Conservation (phyloP, 2,329 filamentous ascomycete genomes). For the Ophiosphaerella herpotricha region DNA sequence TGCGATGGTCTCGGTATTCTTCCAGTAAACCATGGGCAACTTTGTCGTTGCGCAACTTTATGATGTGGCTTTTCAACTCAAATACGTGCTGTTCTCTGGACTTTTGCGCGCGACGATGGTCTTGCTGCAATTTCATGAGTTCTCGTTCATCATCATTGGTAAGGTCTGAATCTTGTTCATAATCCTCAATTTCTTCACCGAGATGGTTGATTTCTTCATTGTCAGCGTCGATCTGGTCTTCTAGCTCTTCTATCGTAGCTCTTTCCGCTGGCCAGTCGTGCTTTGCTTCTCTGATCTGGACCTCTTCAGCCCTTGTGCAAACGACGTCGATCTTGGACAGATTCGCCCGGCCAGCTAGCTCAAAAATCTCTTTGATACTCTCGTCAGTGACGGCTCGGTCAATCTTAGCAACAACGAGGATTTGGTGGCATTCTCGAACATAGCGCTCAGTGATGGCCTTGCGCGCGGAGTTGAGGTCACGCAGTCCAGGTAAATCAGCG, state of each 20-base stretch:
- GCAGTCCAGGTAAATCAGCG: constrained; percentile 57
- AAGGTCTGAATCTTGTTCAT: constrained; percentile 4
- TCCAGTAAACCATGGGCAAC: constrained; percentile 35
- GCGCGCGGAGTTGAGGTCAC: constrained; percentile 54
- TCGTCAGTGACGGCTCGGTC: constrained; percentile 50
- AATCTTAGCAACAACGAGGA: constrained; percentile 53
- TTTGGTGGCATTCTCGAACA: constrained; percentile 52
- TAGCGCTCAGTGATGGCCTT: constrained; percentile 53
- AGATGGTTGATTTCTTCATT: constrained; percentile 7
- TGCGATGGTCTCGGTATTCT: constrained; percentile 34
- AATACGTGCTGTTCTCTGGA: constrained; percentile 17
- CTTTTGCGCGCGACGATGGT: constrained; percentile 5
- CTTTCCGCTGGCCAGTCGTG: constrained; percentile 15
- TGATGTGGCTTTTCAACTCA: constrained; percentile 40
- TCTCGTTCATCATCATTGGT: constrained; percentile 30
- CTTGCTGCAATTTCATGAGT: constrained; percentile 13
- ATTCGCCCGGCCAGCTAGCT: constrained; percentile 45
- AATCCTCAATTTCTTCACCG: constrained; percentile 14
- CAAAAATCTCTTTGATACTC: constrained; percentile 49
- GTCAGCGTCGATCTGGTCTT: constrained; percentile 5
- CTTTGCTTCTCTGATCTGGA: constrained; percentile 14
- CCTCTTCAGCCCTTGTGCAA: constrained; percentile 27
- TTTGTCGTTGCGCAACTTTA: constrained; percentile 47
- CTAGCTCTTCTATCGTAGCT: constrained; percentile 13
- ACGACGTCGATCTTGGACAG: constrained; percentile 40